Base-by-base conservation (phyloP, 108 stramenopile genomes). In the Cyclotella cryptica region DNA sequence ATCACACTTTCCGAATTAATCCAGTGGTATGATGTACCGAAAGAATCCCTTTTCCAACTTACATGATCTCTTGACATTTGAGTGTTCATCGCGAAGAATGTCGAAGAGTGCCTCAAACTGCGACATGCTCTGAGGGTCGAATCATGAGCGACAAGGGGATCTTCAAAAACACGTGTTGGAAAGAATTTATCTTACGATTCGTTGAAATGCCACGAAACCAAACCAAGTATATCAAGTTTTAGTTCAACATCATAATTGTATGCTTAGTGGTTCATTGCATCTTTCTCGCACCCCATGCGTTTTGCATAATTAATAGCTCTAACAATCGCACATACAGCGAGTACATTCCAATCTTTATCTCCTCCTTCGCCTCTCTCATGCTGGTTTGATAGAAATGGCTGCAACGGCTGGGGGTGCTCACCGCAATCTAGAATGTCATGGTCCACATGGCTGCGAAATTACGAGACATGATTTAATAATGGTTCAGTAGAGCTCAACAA, bases 391-490 rank as follows among this genome's bases (percentile, higher is more conserved):
- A 63, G 0, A 47, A 82, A 85, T 24, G 84, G 87, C 29, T 79
- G 66, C 51, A 85, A 47, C 17, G 52, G 45, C 3, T 63, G 35
- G 29, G 62, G 21, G 51, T 67, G 28, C 10, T 59, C 29, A 18
- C 19, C 62, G 63, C 87, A 85, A 43, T 85, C 81, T 35, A 87
- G 54, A 27, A 84, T 66, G n/a, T 74, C 58, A 42, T 87, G 84
- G 19, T 82, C 73, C 1, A 87, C 76, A 42, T 81, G 78, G 49
- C 87, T 61, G 19, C 24, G 21, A 55, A 57, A 35, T 35, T 57
- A 12, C 19, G 55, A 26, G 22, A 57, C 22, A 26, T 57, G 24
- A 57, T 57, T 12, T 24, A 8, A 3, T 6, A 1, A 24, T 24
- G 2, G 8, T 26, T 29, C 13, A n/a, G 0, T 61, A 17, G 29